Percentiles rank a stretch among this genome's conserved stretches.
These are phyloP conservation scores for Microsporum audouinii DNA, from an alignment of 2,329 filamentous ascomycete species.

Conservation along the genomic window DNA sequence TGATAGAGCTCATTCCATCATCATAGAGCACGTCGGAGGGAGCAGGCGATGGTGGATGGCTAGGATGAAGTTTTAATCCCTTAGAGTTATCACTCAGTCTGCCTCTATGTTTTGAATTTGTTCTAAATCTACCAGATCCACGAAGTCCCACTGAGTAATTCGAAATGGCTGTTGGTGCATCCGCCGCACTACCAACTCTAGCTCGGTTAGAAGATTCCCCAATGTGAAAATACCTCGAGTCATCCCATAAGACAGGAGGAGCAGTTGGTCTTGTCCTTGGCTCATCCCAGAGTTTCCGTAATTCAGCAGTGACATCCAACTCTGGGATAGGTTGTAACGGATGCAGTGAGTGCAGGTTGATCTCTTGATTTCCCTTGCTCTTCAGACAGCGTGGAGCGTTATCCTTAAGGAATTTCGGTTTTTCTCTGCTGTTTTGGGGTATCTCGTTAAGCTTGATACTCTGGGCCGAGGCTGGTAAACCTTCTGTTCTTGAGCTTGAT, in stretches of 20 bases:
- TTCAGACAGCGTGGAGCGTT: not conserved
- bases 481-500: not conserved
- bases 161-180: not conserved
- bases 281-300: not conserved
- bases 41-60: slow-evolving; percentile 12
- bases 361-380: not conserved
- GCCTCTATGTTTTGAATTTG: not conserved
- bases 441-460: not conserved
- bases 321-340: not conserved
- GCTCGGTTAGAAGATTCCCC: not conserved
- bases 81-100: not conserved
- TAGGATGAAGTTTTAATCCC: not conserved
- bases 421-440: not conserved
- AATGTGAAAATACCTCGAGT: not conserved
- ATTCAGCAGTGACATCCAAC: not conserved
- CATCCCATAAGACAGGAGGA: not conserved
- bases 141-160: not conserved
- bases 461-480: not conserved
- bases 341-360: not conserved
- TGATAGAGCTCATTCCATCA: slow-evolving; percentile 23
- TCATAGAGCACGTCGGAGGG: slow-evolving; percentile 25
- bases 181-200: not conserved
- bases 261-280: not conserved
- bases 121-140: not conserved
- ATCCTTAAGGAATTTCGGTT: not conserved